Conservation (phyloP, 441 rosid genomes). For the Pelargonium fulgidum region DNA sequence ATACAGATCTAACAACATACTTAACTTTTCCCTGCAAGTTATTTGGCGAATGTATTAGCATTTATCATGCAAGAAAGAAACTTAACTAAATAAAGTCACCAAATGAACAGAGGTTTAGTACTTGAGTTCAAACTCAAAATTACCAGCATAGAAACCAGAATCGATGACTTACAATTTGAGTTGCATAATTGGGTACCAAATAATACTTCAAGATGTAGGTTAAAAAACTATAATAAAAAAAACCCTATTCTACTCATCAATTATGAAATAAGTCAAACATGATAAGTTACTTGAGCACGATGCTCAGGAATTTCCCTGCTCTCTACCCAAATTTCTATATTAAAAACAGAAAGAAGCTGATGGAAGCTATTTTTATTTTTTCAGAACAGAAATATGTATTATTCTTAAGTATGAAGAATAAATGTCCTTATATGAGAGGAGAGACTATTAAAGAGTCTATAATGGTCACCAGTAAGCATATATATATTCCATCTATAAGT, state of each 20-base stretch:
- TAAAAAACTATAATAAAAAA: not conserved
- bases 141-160: constrained; percentile 1
- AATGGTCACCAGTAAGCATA: not conserved
- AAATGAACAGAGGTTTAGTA: not conserved
- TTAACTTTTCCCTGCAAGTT: constrained; percentile 68
- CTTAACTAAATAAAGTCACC: not conserved
- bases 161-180: not conserved
- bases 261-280: not conserved
- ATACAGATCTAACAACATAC: constrained; percentile 88
- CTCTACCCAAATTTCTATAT: not conserved
- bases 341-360: not conserved
- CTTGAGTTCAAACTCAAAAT: not conserved
- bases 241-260: not conserved
- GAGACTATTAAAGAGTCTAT: not conserved
- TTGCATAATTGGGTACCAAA: not conserved
- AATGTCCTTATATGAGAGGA: not conserved
- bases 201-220: not conserved
- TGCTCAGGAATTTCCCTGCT: not conserved
- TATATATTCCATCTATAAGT: not conserved
- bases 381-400: not conserved
- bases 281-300: not conserved
- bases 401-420: not conserved
- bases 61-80: constrained; percentile 10
- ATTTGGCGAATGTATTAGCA: constrained; percentile 26
- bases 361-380: not conserved